Percentiles rank a stretch among this genome's conserved stretches.
Evolutionary conservation across 129 eudicot genomes (phyloP).

Genomic region (Silybum marianum): DNA sequence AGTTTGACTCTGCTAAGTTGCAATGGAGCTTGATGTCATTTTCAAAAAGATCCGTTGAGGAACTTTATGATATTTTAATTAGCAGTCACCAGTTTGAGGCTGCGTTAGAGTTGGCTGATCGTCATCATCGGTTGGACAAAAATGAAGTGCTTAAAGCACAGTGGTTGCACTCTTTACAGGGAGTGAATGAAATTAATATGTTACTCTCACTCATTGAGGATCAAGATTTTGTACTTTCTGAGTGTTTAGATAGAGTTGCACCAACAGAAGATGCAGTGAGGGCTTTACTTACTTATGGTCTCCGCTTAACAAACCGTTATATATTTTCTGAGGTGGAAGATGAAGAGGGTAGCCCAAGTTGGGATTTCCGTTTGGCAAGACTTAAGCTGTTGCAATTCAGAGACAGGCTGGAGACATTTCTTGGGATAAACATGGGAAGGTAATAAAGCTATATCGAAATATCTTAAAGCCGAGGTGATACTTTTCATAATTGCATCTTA

Average conservation of each 20-base stretch:
- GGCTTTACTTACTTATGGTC: constrained; percentile 71
- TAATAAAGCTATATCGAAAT: constrained; percentile 29
- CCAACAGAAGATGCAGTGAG: constrained; percentile 80
- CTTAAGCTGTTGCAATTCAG: constrained; percentile 77
- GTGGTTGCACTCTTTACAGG: constrained; percentile 83
- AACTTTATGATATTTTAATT: constrained; percentile 74
- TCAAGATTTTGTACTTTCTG: constrained; percentile 75
- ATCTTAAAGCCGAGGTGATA: not conserved
- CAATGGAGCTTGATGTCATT: constrained; percentile 77
- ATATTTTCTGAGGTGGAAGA: constrained; percentile 51
- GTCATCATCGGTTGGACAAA: constrained; percentile 69
- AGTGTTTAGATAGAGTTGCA: constrained; percentile 82
- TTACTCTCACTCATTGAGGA: constrained; percentile 71
- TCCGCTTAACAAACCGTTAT: constrained; percentile 65
- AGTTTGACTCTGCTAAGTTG: constrained; percentile 47
- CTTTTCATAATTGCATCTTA: constrained; percentile 14
- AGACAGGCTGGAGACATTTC: constrained; percentile 91
- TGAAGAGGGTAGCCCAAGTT: constrained; percentile 40
- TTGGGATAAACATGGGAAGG: constrained; percentile 99
- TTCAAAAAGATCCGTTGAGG: constrained; percentile 63
- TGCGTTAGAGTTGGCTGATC: constrained; percentile 79
- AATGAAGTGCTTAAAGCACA: constrained; percentile 84
- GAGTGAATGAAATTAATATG: constrained; percentile 55
- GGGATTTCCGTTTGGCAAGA: constrained; percentile 83
- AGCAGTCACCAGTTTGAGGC: constrained; percentile 58